Evolutionary conservation across 2,329 filamentous ascomycete genomes (phyloP), one percentile per base, ranked within the genome.

Genomic region (Fusarium guadeloupense): DNA sequence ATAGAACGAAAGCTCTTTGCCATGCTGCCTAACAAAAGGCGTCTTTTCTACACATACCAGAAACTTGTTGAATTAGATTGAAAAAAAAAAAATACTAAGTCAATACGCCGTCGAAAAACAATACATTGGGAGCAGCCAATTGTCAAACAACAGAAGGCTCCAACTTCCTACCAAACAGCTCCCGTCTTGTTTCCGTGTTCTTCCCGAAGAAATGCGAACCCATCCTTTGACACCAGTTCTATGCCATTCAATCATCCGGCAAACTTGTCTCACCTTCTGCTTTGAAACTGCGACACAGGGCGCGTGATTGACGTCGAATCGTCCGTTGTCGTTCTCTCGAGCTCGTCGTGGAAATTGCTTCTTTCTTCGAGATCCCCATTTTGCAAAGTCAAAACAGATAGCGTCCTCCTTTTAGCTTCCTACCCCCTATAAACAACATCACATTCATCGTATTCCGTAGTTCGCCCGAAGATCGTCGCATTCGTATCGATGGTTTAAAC

Each of bases 201-300:
- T 52, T 70, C 66, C 66, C 55, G 51, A 70, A 67, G 64, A 69
- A 70, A 67, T 70, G 62, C 47, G 59, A 70, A 68, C 68, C 68
- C 68, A 67, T 63, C 68, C 68, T 70, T 53, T 69, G 66, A 70
- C 68, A 70, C 68, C 68, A 57, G 66, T 59, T 70, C 64, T 70
- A 70, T 69, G 68, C 64, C 68, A 48, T 64, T 58, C 57, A 62
- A 54, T 26, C 54, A 54, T 37, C 45, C 56, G 39, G 56, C 64
- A 55, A n/a, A 59, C 54, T 45, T 49, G 20, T 28, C 50, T 23
- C 56, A 30, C 37, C 25, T 10, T 19, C 26, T 38, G 35, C 26
- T 39, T 50, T 48, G 43, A 54, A 68, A 53, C 38, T 23, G 35
- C 28, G 40, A 44, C 45, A 31, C 17, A 26, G 39, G 45, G 48